These are phyloP conservation scores for Alternaria atra DNA, from an alignment of 2,329 filamentous ascomycete genomes.

Conservation along the genomic window DNA sequence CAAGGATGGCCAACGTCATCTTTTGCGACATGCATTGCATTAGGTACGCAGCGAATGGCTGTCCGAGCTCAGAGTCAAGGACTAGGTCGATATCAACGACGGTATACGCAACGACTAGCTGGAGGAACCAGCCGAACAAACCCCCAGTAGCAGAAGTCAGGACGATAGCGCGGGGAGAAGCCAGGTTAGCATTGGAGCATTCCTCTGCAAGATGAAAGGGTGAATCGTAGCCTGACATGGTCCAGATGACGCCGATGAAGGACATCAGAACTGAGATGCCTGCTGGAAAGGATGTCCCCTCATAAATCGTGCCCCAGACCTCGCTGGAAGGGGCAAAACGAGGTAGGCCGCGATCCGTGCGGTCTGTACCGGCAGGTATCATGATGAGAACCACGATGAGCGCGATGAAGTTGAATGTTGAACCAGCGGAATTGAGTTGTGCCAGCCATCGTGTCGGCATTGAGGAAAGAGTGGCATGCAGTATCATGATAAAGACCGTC, in stretches of 20 bases:
- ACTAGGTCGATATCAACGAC: conserved; percentile 69
- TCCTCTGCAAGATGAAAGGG: conserved; percentile 79
- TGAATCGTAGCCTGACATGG: conserved; percentile 72
- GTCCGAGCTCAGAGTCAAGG: conserved; percentile 69
- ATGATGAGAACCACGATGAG: conserved; percentile 72
- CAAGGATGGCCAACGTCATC: conserved; percentile 68
- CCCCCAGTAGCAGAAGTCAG: conserved; percentile 73
- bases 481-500: conserved; percentile 71
- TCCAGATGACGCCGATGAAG: conserved; percentile 76
- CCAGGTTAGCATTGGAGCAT: conserved; percentile 76
- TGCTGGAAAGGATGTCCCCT: conserved; percentile 72
- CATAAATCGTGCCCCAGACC: conserved; percentile 73
- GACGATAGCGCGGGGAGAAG: conserved; percentile 75
- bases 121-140: conserved; percentile 75
- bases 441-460: conserved; percentile 77
- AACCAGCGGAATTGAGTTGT: conserved; percentile 73
- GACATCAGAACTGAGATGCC: conserved; percentile 75
- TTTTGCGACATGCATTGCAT: conserved; percentile 70
- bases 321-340: conserved; percentile 66
- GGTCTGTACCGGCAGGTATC: conserved; percentile 68
- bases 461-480: conserved; percentile 73
- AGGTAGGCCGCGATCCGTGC: conserved; percentile 61
- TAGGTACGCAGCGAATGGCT: conserved; percentile 75
- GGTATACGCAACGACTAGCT: conserved; percentile 76
- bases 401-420: conserved; percentile 74